Percentiles rank a stretch among this genome's conserved stretches.
These are phyloP conservation scores for Blastocystis sp. DNA, from an alignment of 352 stramenopile genomes.

Conservation along the genomic window DNA sequence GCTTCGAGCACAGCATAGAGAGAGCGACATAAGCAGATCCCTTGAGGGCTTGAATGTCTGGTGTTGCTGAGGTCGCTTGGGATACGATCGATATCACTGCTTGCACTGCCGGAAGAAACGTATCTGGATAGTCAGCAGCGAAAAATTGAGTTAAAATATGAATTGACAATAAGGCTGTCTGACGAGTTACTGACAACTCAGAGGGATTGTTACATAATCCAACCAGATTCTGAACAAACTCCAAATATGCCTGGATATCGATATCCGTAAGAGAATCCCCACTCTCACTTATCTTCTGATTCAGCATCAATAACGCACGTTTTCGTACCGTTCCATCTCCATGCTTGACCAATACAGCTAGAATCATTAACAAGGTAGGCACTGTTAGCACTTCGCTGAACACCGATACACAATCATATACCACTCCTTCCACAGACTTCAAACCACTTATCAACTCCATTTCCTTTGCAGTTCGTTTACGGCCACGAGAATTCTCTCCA, in stretches of 20 bases:
- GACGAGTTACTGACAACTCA: neutral
- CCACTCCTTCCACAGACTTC: neutral
- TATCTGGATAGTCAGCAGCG: neutral
- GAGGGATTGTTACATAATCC: neutral
- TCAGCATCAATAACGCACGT: constrained; percentile 57
- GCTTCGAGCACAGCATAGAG: constrained; percentile 16
- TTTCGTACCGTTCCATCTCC: constrained; percentile 35
- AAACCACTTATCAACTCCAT: neutral
- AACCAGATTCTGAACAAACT: constrained; percentile 29
- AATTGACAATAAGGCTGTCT: constrained; percentile 56
- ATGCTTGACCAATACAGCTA: constrained; percentile 41
- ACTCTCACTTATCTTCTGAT: constrained; percentile 58
- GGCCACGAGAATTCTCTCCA: constrained; percentile 1
- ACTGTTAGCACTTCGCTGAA: constrained; percentile 53
- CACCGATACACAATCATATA: constrained; percentile 52
- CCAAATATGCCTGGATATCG: neutral
- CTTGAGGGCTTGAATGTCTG: constrained; percentile 21
- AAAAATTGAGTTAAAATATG: constrained; percentile 64
- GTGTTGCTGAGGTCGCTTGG: neutral
- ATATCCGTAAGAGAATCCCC: neutral
- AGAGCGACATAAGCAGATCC: constrained; percentile 58
- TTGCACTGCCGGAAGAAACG: neutral
- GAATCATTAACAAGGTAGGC: neutral
- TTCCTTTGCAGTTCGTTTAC: neutral
- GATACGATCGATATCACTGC: constrained; percentile 32